Evolutionary conservation across 2,329 filamentous ascomycete genomes (phyloP).

Genomic region (Ilyonectria mors-panacis): DNA sequence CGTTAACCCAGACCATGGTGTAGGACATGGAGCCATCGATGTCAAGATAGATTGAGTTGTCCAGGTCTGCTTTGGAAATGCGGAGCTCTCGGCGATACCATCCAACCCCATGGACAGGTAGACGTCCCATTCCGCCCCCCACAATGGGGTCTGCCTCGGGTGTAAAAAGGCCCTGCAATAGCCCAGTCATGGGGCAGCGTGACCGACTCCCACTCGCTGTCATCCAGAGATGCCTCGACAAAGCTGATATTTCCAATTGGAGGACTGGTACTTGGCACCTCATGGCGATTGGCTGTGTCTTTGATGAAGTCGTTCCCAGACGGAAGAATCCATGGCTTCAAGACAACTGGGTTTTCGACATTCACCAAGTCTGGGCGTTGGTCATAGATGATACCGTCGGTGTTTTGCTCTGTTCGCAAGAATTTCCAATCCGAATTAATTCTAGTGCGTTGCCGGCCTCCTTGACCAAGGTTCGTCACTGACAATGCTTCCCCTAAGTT

Average conservation of each 20-base stretch:
- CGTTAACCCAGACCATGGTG: conserved; percentile 67
- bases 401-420: conserved; percentile 41
- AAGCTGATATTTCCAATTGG: conserved; percentile 52
- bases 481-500: background rate
- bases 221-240: conserved; percentile 55
- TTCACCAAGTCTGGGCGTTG: conserved; percentile 38
- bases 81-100: conserved; percentile 65
- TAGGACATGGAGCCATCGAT: conserved; percentile 68
- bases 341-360: conserved; percentile 30
- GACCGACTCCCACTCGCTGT: conserved; percentile 58
- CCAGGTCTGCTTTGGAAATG: conserved; percentile 49
- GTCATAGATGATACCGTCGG: conserved; percentile 53
- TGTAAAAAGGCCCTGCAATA: conserved; percentile 61
- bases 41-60: conserved; percentile 61
- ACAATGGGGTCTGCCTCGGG: conserved; percentile 51
- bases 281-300: conserved; percentile 47
- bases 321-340: conserved; percentile 61
- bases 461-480: background rate
- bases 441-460: background rate
- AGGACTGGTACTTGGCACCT: conserved; percentile 47
- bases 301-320: conserved; percentile 58
- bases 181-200: conserved; percentile 66
- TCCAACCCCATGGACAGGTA: conserved; percentile 67
- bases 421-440: background rate
- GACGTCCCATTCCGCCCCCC: conserved; percentile 56